Evolutionary conservation across 345 rosid genomes (phyloP), one percentile per base, ranked within the genome.

Genomic region (Gynandropsis gynandra): DNA sequence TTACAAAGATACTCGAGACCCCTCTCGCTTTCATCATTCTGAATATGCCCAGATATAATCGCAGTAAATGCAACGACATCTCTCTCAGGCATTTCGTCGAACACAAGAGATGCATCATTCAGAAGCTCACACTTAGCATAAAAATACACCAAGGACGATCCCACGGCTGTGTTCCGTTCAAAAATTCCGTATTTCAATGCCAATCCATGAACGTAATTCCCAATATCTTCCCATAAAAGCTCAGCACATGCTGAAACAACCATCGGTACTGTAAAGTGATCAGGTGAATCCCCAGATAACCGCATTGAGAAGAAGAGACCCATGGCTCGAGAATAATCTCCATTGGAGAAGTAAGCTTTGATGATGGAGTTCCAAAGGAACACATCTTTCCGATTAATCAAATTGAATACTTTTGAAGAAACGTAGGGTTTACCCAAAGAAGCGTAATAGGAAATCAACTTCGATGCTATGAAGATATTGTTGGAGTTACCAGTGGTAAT

Each of bases 31-130:
- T 79, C 74, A 10, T 74, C 72, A 33, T 84, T 84, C 50, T 74
- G 79, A 3, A 81, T 74, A 72, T 72, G 81, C 41, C 94, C 82
- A 31, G 74, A 73, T 32, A 79, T 68, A 52, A 84, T 68, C 7
- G 86, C 77, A 7, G 83, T 84, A 86, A 89, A 81, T 37, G 76
- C 71, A 49, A 81, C 81, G 14, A 79, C 83, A 62, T 81, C 85
- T 79, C 79, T 76, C 19, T 32, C 70, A 16, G 34, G 17, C 54
- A 83, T 80, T 78, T 80, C 81, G 55, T 79, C 85, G 51, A 84
- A 79, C 70, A 79, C 16, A 20, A 13, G 42, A 54, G 62, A 42
- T 10, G 86, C 86, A 59, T 72, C 73, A 31, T 48, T 32, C 62
- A 74, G 62, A 21, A 6, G 15, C 33, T 83, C 63, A 43, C 83